Evolutionary conservation across 2,329 filamentous ascomycete species (phyloP), one percentile per base, ranked within the genome.

Genomic region (Claviceps sp.): DNA sequence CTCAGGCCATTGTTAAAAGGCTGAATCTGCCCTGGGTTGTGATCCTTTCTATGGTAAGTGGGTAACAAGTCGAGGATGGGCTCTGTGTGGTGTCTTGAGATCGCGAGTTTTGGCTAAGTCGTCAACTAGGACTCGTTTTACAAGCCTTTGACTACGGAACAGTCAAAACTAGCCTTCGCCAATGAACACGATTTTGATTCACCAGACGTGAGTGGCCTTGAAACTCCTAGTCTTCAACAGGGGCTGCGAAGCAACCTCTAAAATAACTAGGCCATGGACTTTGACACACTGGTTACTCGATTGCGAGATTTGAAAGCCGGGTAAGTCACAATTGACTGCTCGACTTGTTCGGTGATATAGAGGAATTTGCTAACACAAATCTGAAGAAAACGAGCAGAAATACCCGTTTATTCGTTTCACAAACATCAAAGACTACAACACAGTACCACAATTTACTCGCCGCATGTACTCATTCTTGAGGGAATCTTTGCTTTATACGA

Each of bases 151-250:
- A 85, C 81, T 18, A 75, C 82, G 2, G 89, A 90, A 62, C 76
- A 93, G 63, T 91, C 88, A 50, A 80, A 74, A 57, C 78, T 81
- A 60, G 93, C 93, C 0, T 95, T 96, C 68, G 72, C 72, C 54
- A 96, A 95, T 64, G 88, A 97, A 64, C 95, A 87, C 67, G 93
- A 98, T 65, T 96, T 98, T 70, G 93, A 98, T 66, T 84, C 90
- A 8, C 93, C 93, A 14, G 82, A 90, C 58, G 78, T 79, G 68
- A 26, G 47, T 37, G 20, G 30, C 3, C 26, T 34, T 8, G 2
- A n/a, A 11, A 26, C 8, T 5, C 18, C 8, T n/a, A n/a, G 5
- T n/a, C 44, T 47, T 37, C 20, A 5, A 11, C 24, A 22, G 38
- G 9, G 24, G 47, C 44, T 47, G 48, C 30, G 46, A 18, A n/a